Evolutionary conservation across 2,329 filamentous ascomycete species (phyloP).

Genomic region (Colletotrichum sp.): DNA sequence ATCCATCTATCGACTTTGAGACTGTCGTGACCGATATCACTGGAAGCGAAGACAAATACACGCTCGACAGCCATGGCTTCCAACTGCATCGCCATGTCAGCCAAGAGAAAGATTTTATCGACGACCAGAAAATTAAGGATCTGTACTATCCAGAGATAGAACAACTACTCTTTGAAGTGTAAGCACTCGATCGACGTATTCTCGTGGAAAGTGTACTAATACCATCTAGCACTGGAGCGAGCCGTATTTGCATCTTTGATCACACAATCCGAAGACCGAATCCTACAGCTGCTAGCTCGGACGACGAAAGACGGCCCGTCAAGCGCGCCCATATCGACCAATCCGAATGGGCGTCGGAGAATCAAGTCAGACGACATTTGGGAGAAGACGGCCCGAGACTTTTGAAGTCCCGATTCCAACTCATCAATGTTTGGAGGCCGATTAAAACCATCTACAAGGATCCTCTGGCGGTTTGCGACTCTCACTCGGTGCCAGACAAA

Average conservation of each 20-base stretch:
- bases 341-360: conserved; percentile 26
- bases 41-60: conserved; percentile 43
- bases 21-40: conserved; percentile 42
- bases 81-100: conserved; percentile 37
- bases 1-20: not conserved
- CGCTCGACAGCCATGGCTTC: conserved; percentile 46
- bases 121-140: conserved; percentile 63
- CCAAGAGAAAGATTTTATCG: conserved; percentile 38
- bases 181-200: conserved; percentile 20
- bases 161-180: conserved; percentile 42
- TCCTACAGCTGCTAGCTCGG: not conserved
- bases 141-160: conserved; percentile 78
- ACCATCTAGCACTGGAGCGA: conserved; percentile 54
- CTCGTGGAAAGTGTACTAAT: not conserved
- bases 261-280: conserved; percentile 55
- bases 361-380: conserved; percentile 22
- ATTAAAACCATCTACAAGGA: conserved; percentile 49
- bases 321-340: conserved; percentile 53
- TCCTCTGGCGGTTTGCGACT: conserved; percentile 43
- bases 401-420: not conserved
- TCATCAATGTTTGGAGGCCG: conserved; percentile 47
- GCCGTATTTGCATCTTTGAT: conserved; percentile 64
- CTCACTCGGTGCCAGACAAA: conserved; percentile 35
- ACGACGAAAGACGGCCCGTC: conserved; percentile 36
- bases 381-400: not conserved